Evolutionary conservation across 140 eudicot genomes (phyloP).

Genomic region (Cichorium intybus): DNA sequence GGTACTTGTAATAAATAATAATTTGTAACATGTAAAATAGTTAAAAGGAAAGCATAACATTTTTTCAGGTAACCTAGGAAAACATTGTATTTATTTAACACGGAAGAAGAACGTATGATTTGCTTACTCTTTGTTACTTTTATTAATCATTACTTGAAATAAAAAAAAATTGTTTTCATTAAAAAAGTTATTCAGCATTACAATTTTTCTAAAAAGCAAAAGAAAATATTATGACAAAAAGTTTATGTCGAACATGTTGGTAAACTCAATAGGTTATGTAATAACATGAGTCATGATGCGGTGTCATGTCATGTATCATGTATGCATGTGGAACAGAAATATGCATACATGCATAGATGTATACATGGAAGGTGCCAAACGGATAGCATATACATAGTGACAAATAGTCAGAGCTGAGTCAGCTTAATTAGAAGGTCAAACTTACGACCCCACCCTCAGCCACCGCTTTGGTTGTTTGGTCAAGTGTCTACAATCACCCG

Average conservation of each 20-base stretch:
- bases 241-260: constrained; percentile 7
- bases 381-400: constrained; percentile 12
- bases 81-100: not conserved
- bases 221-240: not conserved
- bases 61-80: not conserved
- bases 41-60: too few species aligned
- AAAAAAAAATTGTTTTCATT: not conserved
- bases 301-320: constrained; percentile 9
- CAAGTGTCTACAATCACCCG: constrained; percentile 22
- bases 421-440: constrained; percentile 26
- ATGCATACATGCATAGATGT: constrained; percentile 9
- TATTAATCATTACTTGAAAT: not conserved
- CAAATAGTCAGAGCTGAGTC: constrained; percentile 56
- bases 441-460: constrained; percentile 29
- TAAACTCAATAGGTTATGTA: not conserved
- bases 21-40: too few species aligned
- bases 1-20: too few species aligned
- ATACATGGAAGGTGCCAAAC: constrained; percentile 13
- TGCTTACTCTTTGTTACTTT: not conserved
- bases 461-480: constrained; percentile 22
- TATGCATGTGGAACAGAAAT: constrained; percentile 9
- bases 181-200: not conserved
- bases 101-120: not conserved
- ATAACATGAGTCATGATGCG: constrained; percentile 6
- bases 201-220: not conserved